Evolutionary conservation across 306 rosid species (phyloP), one percentile per base, ranked within the genome.

Genomic region (Fragaria iinumae): DNA sequence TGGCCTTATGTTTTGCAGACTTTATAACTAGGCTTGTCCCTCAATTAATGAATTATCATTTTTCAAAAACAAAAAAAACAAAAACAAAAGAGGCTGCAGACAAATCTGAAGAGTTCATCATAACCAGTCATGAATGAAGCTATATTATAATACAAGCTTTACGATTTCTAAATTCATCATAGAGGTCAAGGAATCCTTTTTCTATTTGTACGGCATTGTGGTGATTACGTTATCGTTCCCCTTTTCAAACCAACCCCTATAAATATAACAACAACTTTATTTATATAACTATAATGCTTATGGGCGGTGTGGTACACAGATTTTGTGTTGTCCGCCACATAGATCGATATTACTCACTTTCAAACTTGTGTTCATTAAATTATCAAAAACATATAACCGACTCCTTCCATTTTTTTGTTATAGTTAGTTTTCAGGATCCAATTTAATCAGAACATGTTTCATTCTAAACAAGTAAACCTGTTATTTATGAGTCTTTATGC

Each of bases 1-100:
- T 0, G 36, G 4, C 4, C 0, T 32, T 32, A 32, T 0, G 4
- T 32, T 32, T 32, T 32, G 0, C 0, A 3, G 0, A 0, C 0
- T 32, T 32, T 32, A 2, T 32, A 32, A 32, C 3, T 32, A 32
- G 2, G 0, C 0, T 32, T 32, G 36, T 32, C 0, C 0, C 0
- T 32, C 36, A 0, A 32, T 32, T 32, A 32, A 32, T 32, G 32
- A 29, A 29, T 29, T 29, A 32, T 3, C 0, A 32, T 32, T 3
- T 32, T 4, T 32, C 0, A 32, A 32, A 32, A 32, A 27, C 1
- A 32, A 32, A 32, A 2, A 32, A 32, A 32, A 32, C 0, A 32
- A 32, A 44, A 32, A 3, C 0, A 6, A 23, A 59, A 56, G 53
- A 72, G 39, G 41, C 3, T 14, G 68, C 45, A 16, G 5, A 5